Base-by-base conservation (phyloP, 106 monocot species). In the Ottelia alismoides region DNA sequence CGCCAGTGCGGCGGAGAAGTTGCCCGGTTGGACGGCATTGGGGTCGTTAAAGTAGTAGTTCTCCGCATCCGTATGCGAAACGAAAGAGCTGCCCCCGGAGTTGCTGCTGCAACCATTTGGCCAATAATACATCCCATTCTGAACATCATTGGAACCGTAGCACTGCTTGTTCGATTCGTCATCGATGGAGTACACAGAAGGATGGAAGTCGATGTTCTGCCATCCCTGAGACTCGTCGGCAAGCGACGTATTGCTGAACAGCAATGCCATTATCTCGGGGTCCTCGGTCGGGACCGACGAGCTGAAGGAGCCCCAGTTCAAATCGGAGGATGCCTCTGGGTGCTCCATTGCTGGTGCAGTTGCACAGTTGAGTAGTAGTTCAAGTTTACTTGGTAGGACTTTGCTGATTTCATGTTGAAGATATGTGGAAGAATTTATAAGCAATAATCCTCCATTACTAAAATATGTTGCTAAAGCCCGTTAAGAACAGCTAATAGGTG, bases 211-310 rank as follows among this genome's bases (percentile, higher is more conserved):
- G 26, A 44, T 17, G 43, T 17, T 21, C 22, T 31, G 16, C 28
- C 25, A n/a, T 19, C 45, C 44, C 22, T n/a, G 27, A 46, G 28
- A n/a, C 26, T 60, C 59, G 25, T 60, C 46, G 0, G 59, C 11
- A 3, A 23, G 47, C 17, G 59, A 16, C 4, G 27, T 11, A 21
- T 23, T 46, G 5, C 20, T 47, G 27, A 27, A 60, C 27, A 60
- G 25, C 2, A 60, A 28, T 18, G 59, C 59, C 59, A 60, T 60
- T 60, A 60, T 47, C 22, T 60, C 59, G 11, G 59, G 59, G 44
- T 60, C 59, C 14, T 57, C 57, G 0, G 43, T 23, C 22, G 23
- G 12, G 3, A 16, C 21, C 17, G 57, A 18, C 22, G 57, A 16
- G 16, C 35, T 40, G 32, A 35, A 57, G 31, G 57, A 40, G 16